Percentiles rank a stretch among this genome's conserved stretches.
Evolutionary conservation across 2,329 filamentous ascomycete species (phyloP).

Genomic region (Coniochaeta sp.): DNA sequence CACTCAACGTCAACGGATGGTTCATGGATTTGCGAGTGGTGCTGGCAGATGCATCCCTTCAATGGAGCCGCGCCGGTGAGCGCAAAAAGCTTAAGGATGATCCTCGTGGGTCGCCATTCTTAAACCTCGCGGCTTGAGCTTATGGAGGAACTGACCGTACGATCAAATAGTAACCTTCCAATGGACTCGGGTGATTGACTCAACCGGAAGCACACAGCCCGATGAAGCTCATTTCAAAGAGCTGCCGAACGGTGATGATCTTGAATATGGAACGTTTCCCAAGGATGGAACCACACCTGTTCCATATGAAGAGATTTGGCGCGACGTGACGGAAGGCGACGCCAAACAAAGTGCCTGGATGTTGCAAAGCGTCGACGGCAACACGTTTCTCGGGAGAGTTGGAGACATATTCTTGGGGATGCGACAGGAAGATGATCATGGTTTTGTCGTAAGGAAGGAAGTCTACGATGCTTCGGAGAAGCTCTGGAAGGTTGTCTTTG

Average conservation of each 20-base stretch:
- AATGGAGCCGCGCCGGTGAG: conserved; percentile 16
- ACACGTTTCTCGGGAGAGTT: conserved; percentile 12
- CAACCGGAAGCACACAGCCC: conserved; percentile 9
- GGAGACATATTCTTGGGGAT: conserved; percentile 12
- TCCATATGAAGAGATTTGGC: conserved; percentile 15
- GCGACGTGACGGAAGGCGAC: conserved; percentile 11
- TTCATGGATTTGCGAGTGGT: conserved; percentile 11
- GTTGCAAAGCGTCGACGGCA: conserved; percentile 11
- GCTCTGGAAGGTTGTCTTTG: neutral
- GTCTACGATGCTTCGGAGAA: neutral
- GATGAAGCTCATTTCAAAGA: conserved; percentile 15
- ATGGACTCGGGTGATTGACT: conserved; percentile 18
- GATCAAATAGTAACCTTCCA: conserved; percentile 11
- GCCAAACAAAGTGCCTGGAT: conserved; percentile 11
- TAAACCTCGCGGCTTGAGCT: neutral
- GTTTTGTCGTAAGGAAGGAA: neutral
- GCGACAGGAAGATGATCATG: neutral
- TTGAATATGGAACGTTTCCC: conserved; percentile 12
- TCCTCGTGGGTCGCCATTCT: conserved; percentile 7
- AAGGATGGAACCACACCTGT: conserved; percentile 8
- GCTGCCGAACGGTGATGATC: conserved; percentile 14
- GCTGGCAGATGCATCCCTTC: conserved; percentile 7
- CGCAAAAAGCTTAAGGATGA: conserved; percentile 9
- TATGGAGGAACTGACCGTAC: neutral
- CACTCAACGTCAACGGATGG: conserved; percentile 17